Base-by-base conservation (phyloP, 2,329 filamentous ascomycete genomes). In the Diaporthe ampelina region DNA sequence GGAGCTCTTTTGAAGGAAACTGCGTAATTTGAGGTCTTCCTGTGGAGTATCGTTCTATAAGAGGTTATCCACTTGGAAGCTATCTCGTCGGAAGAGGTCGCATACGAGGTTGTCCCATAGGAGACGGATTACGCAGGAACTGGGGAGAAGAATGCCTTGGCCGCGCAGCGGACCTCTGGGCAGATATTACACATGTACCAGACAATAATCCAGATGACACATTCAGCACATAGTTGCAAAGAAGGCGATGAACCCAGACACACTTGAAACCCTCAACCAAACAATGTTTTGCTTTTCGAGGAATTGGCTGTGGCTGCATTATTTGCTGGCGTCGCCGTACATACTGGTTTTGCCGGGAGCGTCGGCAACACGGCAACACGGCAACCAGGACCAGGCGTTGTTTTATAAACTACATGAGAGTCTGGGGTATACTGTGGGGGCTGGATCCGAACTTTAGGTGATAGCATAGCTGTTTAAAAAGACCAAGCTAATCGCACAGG, bases 341-440 rank as follows among this genome's bases (percentile, higher is more conserved):
- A 2, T 24, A 24, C 45, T 52, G 63, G 21, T 67, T 21, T 40
- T 15, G 21, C 43, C 45, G 45, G 63, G 32, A 54, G 32, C 21
- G 21, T 54, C 63, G 63, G 63, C 63, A 54, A 40, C 15, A 40
- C 4, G 26, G 63, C 63, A 54, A 21, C n/a, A 68, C 13, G 26
- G 26, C 43, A 67, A 21, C 26, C 35, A 52, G 26, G 40, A 24
- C 19, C n/a, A 63, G 37, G 37, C 24, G 24, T 67, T 37, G 10
- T 11, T 52, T 26, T 19, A 40, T 15, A 43, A 43, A 43, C 40
- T 13, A 43, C 40, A 43, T 3, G 2, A 43, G 40, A 7, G 40
- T 19, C 9, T 26, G n/a, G n/a, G 13, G 17, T 29, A 26, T 9
- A 5, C 26, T 40, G 13, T 26, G 45, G 48, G 40, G 32, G 11